Percentiles rank a stretch among this genome's conserved stretches.
Evolutionary conservation across 331 rosid genomes (phyloP).

Genomic region (Pyrus hybrid): DNA sequence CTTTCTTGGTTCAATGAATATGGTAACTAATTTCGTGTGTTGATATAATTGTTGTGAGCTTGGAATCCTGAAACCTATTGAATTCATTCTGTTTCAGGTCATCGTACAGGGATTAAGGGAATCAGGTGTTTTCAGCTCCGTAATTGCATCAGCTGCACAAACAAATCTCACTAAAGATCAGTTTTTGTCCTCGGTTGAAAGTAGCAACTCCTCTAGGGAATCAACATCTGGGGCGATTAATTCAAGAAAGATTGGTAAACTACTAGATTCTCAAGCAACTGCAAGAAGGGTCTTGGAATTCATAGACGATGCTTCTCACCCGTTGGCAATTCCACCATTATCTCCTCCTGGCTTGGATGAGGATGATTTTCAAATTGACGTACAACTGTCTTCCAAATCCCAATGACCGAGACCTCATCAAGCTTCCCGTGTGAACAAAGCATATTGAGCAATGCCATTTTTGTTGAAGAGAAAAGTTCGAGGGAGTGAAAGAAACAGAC

Average conservation of each 20-base stretch:
- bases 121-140: constrained; percentile 57
- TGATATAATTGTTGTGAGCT: neutral
- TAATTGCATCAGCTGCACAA: constrained; percentile 55
- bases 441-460: too few relatives aligned
- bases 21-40: neutral
- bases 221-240: constrained; percentile 25
- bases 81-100: constrained; percentile 32
- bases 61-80: neutral
- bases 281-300: constrained; percentile 66
- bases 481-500: constrained; percentile 33
- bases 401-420: neutral
- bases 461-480: too few relatives aligned
- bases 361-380: constrained; percentile 20
- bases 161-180: constrained; percentile 49
- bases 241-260: constrained; percentile 56
- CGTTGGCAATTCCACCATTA: constrained; percentile 64
- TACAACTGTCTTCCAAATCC: constrained; percentile 1
- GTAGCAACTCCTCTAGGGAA: constrained; percentile 59
- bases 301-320: constrained; percentile 25
- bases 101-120: constrained; percentile 77
- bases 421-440: too few relatives aligned
- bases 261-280: constrained; percentile 38
- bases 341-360: constrained; percentile 58
- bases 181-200: constrained; percentile 57
- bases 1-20: neutral